Percentiles rank a stretch among this genome's conserved stretches.
Evolutionary conservation across 2,329 filamentous ascomycete species (phyloP).

Genomic region (Stachybotrys echinatus): DNA sequence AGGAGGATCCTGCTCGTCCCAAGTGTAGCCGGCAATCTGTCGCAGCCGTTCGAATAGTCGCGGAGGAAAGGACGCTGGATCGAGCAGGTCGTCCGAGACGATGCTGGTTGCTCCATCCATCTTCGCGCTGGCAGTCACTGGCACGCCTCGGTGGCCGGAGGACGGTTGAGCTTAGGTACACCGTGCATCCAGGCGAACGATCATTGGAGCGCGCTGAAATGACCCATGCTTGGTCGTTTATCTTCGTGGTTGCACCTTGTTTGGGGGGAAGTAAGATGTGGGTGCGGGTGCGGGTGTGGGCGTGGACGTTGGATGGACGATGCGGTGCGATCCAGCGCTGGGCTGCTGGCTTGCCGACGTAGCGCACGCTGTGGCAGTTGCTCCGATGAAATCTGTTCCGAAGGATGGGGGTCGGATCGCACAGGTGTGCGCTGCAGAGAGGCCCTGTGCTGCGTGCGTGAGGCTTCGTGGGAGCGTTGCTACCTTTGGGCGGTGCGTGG

Average conservation of each 20-base stretch:
- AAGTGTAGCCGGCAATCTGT: constrained; percentile 69
- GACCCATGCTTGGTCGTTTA: constrained; percentile 24
- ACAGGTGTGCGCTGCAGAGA: no score
- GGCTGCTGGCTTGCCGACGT: not conserved
- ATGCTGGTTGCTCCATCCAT: constrained; percentile 45
- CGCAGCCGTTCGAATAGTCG: constrained; percentile 68
- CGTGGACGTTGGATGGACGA: not conserved
- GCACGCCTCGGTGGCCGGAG: constrained; percentile 14
- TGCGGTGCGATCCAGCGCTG: no score
- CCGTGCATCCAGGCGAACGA: constrained; percentile 18
- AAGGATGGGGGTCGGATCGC: no score
- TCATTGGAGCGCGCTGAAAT: constrained; percentile 16
- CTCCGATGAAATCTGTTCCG: no score
- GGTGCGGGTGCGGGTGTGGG: not conserved
- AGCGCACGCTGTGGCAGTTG: not conserved
- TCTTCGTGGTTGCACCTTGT: not conserved
- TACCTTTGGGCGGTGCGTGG: no score
- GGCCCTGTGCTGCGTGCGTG: no score
- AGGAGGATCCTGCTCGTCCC: constrained; percentile 60
- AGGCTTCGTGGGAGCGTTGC: no score
- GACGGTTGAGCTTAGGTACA: constrained; percentile 13
- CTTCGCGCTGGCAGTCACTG: constrained; percentile 21
- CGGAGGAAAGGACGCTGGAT: constrained; percentile 59
- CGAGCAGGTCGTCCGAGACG: constrained; percentile 49
- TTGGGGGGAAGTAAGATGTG: not conserved